Evolutionary conservation across 1,139 yeast genomes (phyloP), one percentile per base, ranked within the genome.

Genomic region (Saccharomyces pastorianus): DNA sequence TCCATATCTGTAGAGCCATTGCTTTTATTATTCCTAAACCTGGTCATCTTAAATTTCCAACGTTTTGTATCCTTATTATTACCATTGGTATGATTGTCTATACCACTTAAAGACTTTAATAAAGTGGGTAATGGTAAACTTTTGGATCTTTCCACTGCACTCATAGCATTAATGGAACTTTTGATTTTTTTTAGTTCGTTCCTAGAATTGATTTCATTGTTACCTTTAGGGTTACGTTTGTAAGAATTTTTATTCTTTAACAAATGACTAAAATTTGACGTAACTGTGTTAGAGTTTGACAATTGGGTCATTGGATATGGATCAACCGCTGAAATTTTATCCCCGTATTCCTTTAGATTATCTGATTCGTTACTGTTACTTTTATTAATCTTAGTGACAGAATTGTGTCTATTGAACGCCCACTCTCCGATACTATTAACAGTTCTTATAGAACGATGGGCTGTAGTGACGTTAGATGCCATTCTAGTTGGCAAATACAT

Each of bases 381-480:
- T 9, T 47, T 46, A 17, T 31, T 44, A 9, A 44, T 41, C 20
- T 53, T 51, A 42, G 49, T 25, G 26, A 13, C 47, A 3, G 49
- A 25, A 28, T 47, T 23, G 6, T 25, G 31, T 14, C 49, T 53
- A 48, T 55, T 53, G 46, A 55, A 59, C 17, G 64, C 63, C 67
- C 66, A 63, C 29, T 64, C 69, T 17, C 66, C 67, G 44, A 60
- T 61, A 56, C 68, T 66, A 51, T 63, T 64, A 6, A 61, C 58
- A 0, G 69, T 65, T 32, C 64, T 56, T 49, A 65, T 60, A 1
- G 70, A 66, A 52, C 67, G 58, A 53, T 64, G 67, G 4, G 66
- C 67, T 2, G 66, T 62, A 0, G 67, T 62, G 8, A 58, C 60
- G 52, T 64, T 63, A 6, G 66, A 57, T 26, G 59, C 56, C 34